These are phyloP conservation scores for Agaricales sp. DNA, from an alignment of 1,284 basidiomycete genomes.

Conservation along the genomic window DNA sequence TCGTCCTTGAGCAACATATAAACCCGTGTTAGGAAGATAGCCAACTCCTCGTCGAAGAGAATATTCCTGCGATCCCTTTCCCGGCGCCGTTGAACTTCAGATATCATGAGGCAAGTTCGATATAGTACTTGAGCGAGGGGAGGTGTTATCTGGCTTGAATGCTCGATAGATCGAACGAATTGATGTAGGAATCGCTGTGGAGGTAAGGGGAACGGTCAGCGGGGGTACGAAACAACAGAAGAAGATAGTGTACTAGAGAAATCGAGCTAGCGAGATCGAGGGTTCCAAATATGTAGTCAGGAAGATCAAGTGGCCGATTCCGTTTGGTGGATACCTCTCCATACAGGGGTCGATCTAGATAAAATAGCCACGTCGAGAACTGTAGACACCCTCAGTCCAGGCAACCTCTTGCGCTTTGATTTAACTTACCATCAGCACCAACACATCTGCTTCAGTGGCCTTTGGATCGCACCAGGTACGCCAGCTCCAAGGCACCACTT, in stretches of 20 bases:
- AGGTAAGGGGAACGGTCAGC: neutral
- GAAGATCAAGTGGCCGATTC: neutral
- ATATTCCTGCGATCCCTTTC: neutral
- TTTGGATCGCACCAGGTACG: neutral
- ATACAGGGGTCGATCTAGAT: neutral
- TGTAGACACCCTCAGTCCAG: too few relatives aligned
- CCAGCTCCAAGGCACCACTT: neutral
- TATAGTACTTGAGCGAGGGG: neutral
- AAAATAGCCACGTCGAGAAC: conserved; percentile 1
- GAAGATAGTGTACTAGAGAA: neutral
- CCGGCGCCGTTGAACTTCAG: neutral
- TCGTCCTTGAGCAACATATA: neutral
- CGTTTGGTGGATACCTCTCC: neutral
- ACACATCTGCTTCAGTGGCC: neutral
- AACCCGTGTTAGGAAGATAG: neutral
- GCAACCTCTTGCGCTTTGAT: too few relatives aligned
- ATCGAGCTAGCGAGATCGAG: neutral
- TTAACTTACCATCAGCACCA: neutral
- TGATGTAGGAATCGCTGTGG: conserved; percentile 5
- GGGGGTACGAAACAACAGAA: neutral
- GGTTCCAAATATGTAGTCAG: neutral
- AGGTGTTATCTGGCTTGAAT: neutral
- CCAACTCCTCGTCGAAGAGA: neutral
- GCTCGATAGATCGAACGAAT: neutral
- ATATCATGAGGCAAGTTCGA: neutral